A percentile compares a stretch with the other conserved stretches of the same genome.
Conservation (phyloP, 2,329 filamentous ascomycete genomes). For the Acephala macrosclerotiorum region DNA sequence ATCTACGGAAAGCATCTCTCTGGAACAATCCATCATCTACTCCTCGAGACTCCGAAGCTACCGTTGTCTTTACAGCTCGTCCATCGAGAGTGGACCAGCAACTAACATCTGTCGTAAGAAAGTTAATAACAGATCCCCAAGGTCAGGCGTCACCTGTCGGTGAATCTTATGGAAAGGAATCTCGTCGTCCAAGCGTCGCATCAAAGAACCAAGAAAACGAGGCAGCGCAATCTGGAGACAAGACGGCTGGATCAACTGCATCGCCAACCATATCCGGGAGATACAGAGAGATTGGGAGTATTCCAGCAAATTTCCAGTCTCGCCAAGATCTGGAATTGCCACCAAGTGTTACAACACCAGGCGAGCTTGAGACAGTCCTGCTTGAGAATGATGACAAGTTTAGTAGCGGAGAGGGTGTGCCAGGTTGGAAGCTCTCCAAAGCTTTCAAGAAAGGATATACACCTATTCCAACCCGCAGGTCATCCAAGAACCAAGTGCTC, state of each 20-base stretch:
- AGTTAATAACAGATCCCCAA: not conserved
- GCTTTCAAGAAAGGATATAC: constrained; percentile 22
- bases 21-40: constrained; percentile 28
- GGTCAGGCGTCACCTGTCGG: not conserved
- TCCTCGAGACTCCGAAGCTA: constrained; percentile 20
- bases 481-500: constrained; percentile 33
- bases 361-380: constrained; percentile 26
- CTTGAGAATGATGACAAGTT: constrained; percentile 24
- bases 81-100: not conserved
- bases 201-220: constrained; percentile 14
- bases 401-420: constrained; percentile 19
- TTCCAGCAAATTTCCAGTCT: constrained; percentile 11
- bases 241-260: not conserved
- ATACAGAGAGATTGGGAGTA: not conserved
- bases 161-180: not conserved
- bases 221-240: not conserved
- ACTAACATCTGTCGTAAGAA: not conserved
- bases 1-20: constrained; percentile 33
- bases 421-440: constrained; percentile 17
- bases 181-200: constrained; percentile 5
- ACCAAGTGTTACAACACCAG: constrained; percentile 12
- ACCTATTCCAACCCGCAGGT: constrained; percentile 32
- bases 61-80: constrained; percentile 16
- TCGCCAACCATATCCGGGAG: not conserved
- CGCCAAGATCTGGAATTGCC: constrained; percentile 14